Evolutionary conservation across 176 grass and related monocot genomes (phyloP), one percentile per base, ranked within the genome.

Genomic region (Avena atlantica): DNA sequence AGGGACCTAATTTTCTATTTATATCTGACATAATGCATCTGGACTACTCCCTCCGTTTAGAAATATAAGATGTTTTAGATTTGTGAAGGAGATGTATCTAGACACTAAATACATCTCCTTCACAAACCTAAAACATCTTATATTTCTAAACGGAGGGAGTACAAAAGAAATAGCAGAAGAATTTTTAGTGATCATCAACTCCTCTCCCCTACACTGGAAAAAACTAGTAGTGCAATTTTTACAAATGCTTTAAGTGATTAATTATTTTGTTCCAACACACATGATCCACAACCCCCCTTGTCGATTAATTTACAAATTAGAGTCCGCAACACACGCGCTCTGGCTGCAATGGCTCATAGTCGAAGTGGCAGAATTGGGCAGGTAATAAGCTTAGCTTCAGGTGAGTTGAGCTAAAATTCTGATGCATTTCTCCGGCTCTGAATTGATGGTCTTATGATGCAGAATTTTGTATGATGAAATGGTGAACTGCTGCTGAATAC

Each of bases 291-390:
- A 10, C 3, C 21, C 20, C 77, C 9, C 9, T 27, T 72, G 45
- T 83, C 20, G 10, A 81, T 80, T 67, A 24, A 9, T 25, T 34
- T 64, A 23, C 73, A 65, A 87, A 36, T 55, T 12, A 59, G 81
- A 76, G 70, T 44, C 42, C 8, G 42, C 42, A 44, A 44, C 42
- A 44, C 42, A 44, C 6, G 8, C 0, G 42, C 36, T 20, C 11
- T 64, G 66, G 53, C 44, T 60, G 64, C 81, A 84, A 31, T 45
- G 45, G 71, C 12, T 4, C 52, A 15, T 17, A 15, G 15, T 55
- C 4, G 51, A 53, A 53, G 15, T 55, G 52, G 52, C 52, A 55
- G 52, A 55, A 20, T 58, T 58, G 55, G 55, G 16, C 55, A 58
- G 55, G 5, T 58, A 58, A 19, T 58, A 58, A 19, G 55, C 55